Evolutionary conservation across 108 stramenopile species (phyloP), one percentile per base, ranked within the genome.

Genomic region (Mayamaea pseudoterrestris): DNA sequence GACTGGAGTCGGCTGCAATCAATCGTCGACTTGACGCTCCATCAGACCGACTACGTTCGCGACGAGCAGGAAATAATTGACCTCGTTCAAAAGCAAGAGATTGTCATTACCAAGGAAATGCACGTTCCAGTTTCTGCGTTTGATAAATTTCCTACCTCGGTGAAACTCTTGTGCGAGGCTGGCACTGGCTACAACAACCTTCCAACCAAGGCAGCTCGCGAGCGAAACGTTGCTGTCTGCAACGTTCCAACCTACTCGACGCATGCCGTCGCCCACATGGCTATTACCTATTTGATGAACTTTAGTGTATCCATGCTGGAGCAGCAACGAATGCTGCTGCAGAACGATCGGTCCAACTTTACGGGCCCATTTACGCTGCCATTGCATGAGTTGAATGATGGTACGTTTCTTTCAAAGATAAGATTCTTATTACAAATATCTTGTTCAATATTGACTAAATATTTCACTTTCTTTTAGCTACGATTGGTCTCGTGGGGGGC

Each of bases 101-200:
- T 92, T 52, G 68, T 92, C 42, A 77, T 92, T 34, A 72, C 78
- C 31, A 92, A 87, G 49, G 90, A 92, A 67, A 85, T 87, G 80
- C 41, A 58, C 37, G 49, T 92, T 2, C 78, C 83, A 2, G 13
- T 30, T 0, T 30, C 37, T 9, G 67, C 65, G 2, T 14, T 88
- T 29, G 52, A 63, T 30, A 34, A 57, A 20, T 84, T 92, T 54
- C 72, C 80, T 9, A 14, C 59, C 11, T 55, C 66, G 2, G 78
- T 92, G 18, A 82, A 71, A 57, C 53, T 87, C 2, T 40, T 92
- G 22, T 82, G 79, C 49, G 90, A 92, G 60, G 80, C 85, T 0
- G 90, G 90, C 3, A 92, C 90, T 2, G 90, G 90, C 30, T 92
- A 83, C 71, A 92, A 92, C 63, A 92, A 92, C 48, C 60, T 82